Evolutionary conservation across 2,329 filamentous ascomycete genomes (phyloP).

Genomic region (Knufia fluminis): DNA sequence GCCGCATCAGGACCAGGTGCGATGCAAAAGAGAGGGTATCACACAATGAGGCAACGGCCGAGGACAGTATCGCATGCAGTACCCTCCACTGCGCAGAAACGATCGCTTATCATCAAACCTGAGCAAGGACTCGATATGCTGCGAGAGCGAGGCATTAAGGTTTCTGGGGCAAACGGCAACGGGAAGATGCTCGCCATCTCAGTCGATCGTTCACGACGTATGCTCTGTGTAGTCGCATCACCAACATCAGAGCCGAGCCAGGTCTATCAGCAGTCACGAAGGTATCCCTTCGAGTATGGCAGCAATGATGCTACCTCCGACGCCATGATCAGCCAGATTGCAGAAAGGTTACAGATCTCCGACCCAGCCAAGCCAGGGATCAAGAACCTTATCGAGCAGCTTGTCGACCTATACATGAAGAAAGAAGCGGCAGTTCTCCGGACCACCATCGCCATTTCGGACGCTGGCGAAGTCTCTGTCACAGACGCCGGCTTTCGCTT

Average conservation of each 20-base stretch:
- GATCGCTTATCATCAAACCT: constrained; percentile 48
- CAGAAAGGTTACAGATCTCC: constrained; percentile 46
- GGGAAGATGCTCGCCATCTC: constrained; percentile 52
- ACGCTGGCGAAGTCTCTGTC: constrained; percentile 39
- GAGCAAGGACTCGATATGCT: constrained; percentile 49
- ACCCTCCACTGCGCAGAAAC: constrained; percentile 30
- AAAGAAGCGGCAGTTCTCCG: constrained; percentile 58
- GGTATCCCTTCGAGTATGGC: constrained; percentile 55
- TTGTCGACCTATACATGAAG: constrained; percentile 52
- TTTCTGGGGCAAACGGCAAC: constrained; percentile 23
- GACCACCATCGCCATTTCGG: constrained; percentile 38
- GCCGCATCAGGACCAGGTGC: constrained; percentile 27
- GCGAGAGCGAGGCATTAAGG: constrained; percentile 37
- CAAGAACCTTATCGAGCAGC: constrained; percentile 40
- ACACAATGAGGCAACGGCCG: constrained; percentile 36
- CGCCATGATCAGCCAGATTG: constrained; percentile 31
- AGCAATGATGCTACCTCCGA: constrained; percentile 39
- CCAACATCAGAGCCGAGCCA: constrained; percentile 38
- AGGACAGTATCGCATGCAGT: background rate
- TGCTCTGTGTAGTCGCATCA: constrained; percentile 56
- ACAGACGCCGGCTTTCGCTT: constrained; percentile 52
- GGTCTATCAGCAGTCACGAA: constrained; percentile 38
- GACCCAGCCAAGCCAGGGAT: constrained; percentile 38
- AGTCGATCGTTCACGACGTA: constrained; percentile 53
- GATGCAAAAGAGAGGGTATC: constrained; percentile 42